Base-by-base conservation (phyloP, 176 grass and related monocot genomes). In the Musa acuminata region DNA sequence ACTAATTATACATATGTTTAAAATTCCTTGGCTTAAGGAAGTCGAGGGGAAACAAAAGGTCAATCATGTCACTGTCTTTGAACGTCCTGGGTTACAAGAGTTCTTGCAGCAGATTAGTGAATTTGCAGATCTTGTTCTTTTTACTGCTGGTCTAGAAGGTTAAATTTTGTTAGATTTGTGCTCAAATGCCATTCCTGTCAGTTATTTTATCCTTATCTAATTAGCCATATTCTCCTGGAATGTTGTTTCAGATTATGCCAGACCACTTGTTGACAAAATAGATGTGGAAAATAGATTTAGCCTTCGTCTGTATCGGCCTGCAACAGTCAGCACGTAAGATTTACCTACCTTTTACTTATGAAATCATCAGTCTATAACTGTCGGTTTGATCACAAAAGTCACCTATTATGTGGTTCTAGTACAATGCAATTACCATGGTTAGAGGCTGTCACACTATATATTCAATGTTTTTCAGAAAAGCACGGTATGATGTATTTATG, bases 141-240 rank as follows among this genome's bases (percentile, higher is more conserved):
- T 96, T 79, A 96, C 92, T 26, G 92, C 92, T 84, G 92, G 87
- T 66, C 77, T 96, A 26, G 92, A 96, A 92, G 92, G 92, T 96
- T 60, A 71, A 52, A 21, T 49, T 64, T 77, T 25, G 24, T 49
- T 7, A 11, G 23, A 35, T 14, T 68, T 43, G 9, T 68, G 25
- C 35, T 35, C 1, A 62, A 62, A 29, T 24, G 5, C 22, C 20
- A 73, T 53, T 12, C 5, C 54, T 54, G 71, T 0, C 19, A n/a
- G 54, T 24, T 73, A 13, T 73, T 16, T 55, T 73, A 73, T 73
- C 11, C 12, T 69, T 73, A 25, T 22, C 21, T 52, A 22, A 73
- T 73, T 53, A 54, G 2, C 54, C 25, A 24, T n/a, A 25, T 73
- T 53, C 52, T 25, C 25, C 54, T 43, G 24, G 14, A 11, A 69